Evolutionary conservation across 805 yeast genomes (phyloP).

Genomic region (Saccharomycopsis sp.): DNA sequence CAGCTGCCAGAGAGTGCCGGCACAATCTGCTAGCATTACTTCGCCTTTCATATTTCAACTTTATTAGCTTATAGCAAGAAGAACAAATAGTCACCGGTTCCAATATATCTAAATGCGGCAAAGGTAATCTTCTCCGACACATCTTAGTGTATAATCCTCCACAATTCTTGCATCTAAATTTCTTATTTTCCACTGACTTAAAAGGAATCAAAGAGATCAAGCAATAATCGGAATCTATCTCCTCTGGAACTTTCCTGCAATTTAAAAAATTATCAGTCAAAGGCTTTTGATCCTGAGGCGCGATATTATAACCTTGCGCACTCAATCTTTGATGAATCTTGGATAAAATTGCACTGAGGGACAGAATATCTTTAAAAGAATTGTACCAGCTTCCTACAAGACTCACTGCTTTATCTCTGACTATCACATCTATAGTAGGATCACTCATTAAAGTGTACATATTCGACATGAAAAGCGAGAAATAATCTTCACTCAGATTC

Average conservation of each 20-base stretch:
- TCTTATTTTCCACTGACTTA: background rate
- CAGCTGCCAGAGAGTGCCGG: too few species aligned
- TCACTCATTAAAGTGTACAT: background rate
- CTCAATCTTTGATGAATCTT: background rate
- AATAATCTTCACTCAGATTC: background rate
- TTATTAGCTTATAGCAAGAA: constrained; percentile 6
- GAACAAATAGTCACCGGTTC: background rate
- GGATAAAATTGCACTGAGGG: background rate
- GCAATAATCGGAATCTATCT: background rate
- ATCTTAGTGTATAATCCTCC: background rate
- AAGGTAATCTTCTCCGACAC: background rate
- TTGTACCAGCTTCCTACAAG: background rate
- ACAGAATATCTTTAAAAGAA: background rate
- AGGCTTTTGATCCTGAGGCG: background rate
- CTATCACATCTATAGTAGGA: background rate
- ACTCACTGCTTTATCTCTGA: background rate
- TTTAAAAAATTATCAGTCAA: background rate
- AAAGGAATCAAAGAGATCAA: background rate
- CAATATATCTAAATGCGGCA: background rate
- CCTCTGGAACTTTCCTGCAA: constrained; percentile 4
- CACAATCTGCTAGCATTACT: too few species aligned
- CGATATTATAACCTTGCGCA: background rate
- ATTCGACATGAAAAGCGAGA: background rate
- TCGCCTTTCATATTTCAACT: background rate
- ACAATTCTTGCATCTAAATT: constrained; percentile 2